A percentile compares a stretch with the other conserved stretches of the same genome.
Evolutionary conservation across 495 filamentous ascomycete genomes (phyloP).

Genomic region (Lophium mytilinum): DNA sequence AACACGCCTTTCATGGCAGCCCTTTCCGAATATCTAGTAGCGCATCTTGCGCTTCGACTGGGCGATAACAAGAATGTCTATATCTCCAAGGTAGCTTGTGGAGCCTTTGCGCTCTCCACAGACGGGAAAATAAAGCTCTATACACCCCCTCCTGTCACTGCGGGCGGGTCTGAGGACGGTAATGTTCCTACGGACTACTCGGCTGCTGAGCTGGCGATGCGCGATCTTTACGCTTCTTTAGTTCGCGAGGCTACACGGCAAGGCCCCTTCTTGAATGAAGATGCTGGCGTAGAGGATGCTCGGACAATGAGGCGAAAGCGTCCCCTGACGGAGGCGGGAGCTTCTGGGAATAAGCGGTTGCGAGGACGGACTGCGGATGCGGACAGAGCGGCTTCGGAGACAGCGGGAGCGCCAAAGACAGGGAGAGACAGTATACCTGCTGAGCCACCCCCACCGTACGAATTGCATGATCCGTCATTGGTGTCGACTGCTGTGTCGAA

Average conservation of each 20-base stretch:
- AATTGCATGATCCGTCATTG: conserved; percentile 8
- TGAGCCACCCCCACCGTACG: conserved; percentile 8
- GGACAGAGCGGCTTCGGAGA: neutral
- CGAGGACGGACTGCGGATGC: neutral
- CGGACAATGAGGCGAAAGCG: neutral
- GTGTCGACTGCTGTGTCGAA: neutral
- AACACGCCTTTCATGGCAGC: conserved; percentile 26
- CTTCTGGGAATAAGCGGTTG: neutral
- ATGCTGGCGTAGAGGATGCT: neutral
- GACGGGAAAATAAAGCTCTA: conserved; percentile 26
- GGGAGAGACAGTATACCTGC: neutral
- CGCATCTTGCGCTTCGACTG: conserved; percentile 28
- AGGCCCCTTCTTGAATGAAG: conserved; percentile 13
- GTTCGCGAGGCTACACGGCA: conserved; percentile 18
- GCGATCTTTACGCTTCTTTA: conserved; percentile 17
- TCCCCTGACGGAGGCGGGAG: neutral
- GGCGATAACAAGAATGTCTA: conserved; percentile 16
- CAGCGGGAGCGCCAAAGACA: neutral
- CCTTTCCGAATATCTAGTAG: conserved; percentile 21
- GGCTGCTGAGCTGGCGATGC: conserved; percentile 12
- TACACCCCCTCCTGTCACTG: neutral
- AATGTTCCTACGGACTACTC: neutral
- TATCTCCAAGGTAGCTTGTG: conserved; percentile 26
- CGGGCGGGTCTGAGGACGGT: conserved; percentile 1
- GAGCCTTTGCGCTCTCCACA: conserved; percentile 19